Base-by-base conservation (phyloP, 2,329 filamentous ascomycete species). In the Furcasterigmium furcatum region DNA sequence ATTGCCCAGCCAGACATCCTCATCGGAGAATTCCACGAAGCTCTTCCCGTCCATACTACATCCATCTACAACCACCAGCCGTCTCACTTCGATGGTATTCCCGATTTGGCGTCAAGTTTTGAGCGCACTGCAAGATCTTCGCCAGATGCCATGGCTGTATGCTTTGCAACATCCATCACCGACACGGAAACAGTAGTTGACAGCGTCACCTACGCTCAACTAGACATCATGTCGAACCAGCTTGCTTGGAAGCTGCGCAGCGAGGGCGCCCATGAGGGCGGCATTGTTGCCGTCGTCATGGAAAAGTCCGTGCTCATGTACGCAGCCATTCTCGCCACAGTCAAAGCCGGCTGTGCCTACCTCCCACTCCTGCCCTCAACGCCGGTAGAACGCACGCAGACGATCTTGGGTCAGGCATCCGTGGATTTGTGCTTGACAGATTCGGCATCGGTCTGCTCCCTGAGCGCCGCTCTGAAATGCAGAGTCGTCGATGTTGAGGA, bases 271-370 rank as follows among this genome's bases (percentile, higher is more conserved):
- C 50, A 62, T 1, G 63, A 72, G 2, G 78, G 82, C 8, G 72
- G 80, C 14, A 66, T 88, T 9, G 71, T 95, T n/a, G 84, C 83
- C 27, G 78, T 95, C 38, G 72, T 85, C 38, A 84, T 95, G 78
- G 80, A 91, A 19, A 95, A 94, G 59, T 91, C 85, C 0, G 62
- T 82, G 1, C 63, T 82, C 21, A 67, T 95, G 1, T 95, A 95
- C 57, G 72, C 84, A 22, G 76, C 82, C 0, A 88, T 95, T 21
- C 70, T 96, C 24, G 90, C 82, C 2, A 77, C 85, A 19, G 63
- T 89, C 25, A 95, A 95, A 57, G 70, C 81, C 5, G 88, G 89
- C 9, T 84, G 83, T 55, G 88, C 84, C 8, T 94, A 95, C 57
- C 66, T 95, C n/a, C 89, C 90, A 0, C 72, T 95, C 4, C 74